Evolutionary conservation across 1,139 yeast genomes (phyloP), one percentile per base, ranked within the genome.

Genomic region (Protomyces inouyei): DNA sequence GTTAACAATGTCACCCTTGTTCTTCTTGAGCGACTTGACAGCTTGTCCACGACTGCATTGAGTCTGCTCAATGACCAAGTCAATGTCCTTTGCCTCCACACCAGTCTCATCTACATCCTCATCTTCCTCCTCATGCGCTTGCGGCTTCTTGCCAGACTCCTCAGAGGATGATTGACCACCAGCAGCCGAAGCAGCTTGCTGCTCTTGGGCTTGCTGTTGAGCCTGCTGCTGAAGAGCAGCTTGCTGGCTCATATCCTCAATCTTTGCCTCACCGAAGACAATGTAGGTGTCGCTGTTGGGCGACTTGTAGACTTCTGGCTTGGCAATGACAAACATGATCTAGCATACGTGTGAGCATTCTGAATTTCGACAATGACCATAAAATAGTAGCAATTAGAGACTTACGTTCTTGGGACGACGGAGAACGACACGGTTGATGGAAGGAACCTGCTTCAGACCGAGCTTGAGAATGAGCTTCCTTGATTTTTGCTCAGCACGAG

Each of bases 181-280:
- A 9, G 82, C 82, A 52, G 71, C 70, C 48, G 66, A 67, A 45
- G 67, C 67, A 51, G 65, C 65, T 36, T 60, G 67, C 53, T 70
- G 73, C 64, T 71, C 71, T 52, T 71, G 71, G 43, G 71, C 69
- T 48, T 67, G 67, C 52, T 65, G 66, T 69, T 72, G 71, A 59
- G 75, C 75, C 61, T 68, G 67, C 52, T 70, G 66, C 38, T 68
- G 66, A 56, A 70, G 69, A 69, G 76, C 78, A 70, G 86, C 86
- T 72, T 81, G 80, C 80, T 87, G 85, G 81, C 86, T 85, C 79
- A 88, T 80, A 81, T 90, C 95, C 77, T 91, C 97, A 72, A 89
- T 88, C 85, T 90, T 89, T 77, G 97, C 96, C 81, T 92, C 98
- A 80, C 98, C 98, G 74, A 93, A 92, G 71, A 93, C 97, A 73